These are phyloP conservation scores for Carpinus viminea DNA, from an alignment of 306 rosid genomes.

Conservation along the genomic window DNA sequence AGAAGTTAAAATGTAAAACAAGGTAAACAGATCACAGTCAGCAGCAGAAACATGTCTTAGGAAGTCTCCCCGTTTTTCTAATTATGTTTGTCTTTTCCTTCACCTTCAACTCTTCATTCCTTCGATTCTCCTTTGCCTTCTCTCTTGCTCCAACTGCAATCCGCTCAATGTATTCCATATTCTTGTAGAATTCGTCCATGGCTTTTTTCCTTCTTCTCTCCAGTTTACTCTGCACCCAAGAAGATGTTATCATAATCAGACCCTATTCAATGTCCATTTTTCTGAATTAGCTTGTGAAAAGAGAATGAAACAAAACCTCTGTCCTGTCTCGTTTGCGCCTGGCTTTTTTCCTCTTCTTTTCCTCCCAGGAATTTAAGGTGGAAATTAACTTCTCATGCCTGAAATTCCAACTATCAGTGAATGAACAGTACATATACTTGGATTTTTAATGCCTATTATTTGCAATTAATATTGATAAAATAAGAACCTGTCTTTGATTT, in stretches of 20 bases:
- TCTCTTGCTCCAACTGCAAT: conserved; percentile 57
- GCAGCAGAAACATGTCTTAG: conserved; percentile 55
- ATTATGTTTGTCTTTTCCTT: conserved; percentile 55
- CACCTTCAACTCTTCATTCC: conserved; percentile 43
- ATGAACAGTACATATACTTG: conserved; percentile 6
- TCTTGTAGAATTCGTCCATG: conserved; percentile 16
- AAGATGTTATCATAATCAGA: neutral
- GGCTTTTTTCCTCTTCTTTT: conserved; percentile 52
- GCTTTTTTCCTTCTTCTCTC: conserved; percentile 41
- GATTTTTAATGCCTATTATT: conserved; percentile 7
- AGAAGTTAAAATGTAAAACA: neutral
- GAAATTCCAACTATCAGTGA: conserved; percentile 31
- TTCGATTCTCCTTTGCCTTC: conserved; percentile 43
- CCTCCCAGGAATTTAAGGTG: conserved; percentile 67
- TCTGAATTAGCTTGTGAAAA: conserved; percentile 18
- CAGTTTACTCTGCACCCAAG: conserved; percentile 43
- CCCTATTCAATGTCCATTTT: neutral
- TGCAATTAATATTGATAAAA: too few relatives aligned
- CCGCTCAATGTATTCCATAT: conserved; percentile 34
- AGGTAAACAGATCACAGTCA: conserved; percentile 29
- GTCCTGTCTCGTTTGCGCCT: conserved; percentile 28
- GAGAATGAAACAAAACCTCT: conserved; percentile 47
- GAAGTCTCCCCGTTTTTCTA: conserved; percentile 59
- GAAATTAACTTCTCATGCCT: conserved; percentile 54
- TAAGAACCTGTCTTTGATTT: conserved; percentile 56